Evolutionary conservation across 2,329 filamentous ascomycete genomes (phyloP), one percentile per base, ranked within the genome.

Genomic region (Delphinella strobiligena): DNA sequence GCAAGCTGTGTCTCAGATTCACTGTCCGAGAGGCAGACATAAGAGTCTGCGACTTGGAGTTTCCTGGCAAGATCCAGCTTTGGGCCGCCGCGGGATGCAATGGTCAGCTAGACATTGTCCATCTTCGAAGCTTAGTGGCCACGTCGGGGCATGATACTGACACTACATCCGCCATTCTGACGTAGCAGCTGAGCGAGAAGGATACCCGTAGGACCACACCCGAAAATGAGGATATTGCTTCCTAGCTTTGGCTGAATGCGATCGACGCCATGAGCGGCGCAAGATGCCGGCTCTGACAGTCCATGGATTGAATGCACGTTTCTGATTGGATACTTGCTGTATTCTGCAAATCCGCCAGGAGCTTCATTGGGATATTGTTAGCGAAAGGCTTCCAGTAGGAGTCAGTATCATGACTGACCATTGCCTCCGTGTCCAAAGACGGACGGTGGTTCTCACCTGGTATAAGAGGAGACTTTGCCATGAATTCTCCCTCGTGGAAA

Each of bases 291-390:
- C 58, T 83, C 79, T 35, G 65, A 71, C 29, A 83, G 67, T 56
- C 81, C 78, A 47, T 78, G 59, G 54, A 80, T 73, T 54, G 74
- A 72, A 66, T 80, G 80, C 29, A 81, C 74, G 58, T 72, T 67
- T 32, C 66, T 65, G 19, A 67, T 68, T 50, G 63, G 68, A 49
- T 70, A 74, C 11, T 66, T 64, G 46, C 68, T 72, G 66, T 82
- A 85, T 58, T 84, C 78, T 37, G 80, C 80, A 51, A 84, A 84
- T 19, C 80, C 79, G 49, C 80, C 80, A 46, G 80, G 74, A 59
- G 82, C 67, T 55, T n/a, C n/a, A n/a, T n/a, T n/a, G n/a, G 55
- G 57, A 30, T 42, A 31, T 24, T n/a, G 34, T 38, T 18, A 38
- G 37, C n/a, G 18, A 11, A n/a, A 10, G 8, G 12, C 11, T 29